These are phyloP conservation scores for Lipomyces spencermartinsiae DNA, from an alignment of 805 yeast genomes.

Conservation along the genomic window DNA sequence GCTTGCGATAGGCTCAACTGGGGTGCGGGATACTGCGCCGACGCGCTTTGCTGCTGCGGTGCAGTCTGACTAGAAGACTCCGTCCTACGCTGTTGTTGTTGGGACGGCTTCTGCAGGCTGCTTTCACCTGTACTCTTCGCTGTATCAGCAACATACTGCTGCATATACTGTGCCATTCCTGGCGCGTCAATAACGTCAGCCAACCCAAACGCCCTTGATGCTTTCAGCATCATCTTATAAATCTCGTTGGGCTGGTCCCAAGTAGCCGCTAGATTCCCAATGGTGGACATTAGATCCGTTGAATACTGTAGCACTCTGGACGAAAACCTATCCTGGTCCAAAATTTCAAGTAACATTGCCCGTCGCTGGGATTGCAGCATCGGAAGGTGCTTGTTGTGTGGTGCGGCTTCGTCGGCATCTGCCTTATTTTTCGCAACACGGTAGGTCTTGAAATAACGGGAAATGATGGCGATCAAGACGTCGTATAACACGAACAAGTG, in stretches of 20 bases:
- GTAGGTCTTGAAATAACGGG: not conserved
- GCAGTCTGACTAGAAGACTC: not conserved
- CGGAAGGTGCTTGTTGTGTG: not conserved
- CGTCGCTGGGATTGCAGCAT: slow-evolving; percentile 12
- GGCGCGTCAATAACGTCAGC: slow-evolving; percentile 27
- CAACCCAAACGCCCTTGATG: slow-evolving; percentile 23
- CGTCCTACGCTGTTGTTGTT: slow-evolving; percentile 21
- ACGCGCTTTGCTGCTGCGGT: not conserved
- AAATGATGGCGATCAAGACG: slow-evolving; percentile 13
- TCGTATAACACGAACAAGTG: slow-evolving; percentile 21
- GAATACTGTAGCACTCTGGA: slow-evolving; percentile 7
- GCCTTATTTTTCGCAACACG: not conserved
- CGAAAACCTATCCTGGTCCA: slow-evolving; percentile 15
- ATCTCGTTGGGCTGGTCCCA: slow-evolving; percentile 26
- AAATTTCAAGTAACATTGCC: slow-evolving; percentile 8
- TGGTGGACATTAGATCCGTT: slow-evolving; percentile 14
- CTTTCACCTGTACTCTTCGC: slow-evolving; percentile 24
- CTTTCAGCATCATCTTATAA: slow-evolving; percentile 21
- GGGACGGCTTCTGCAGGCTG: slow-evolving; percentile 10
- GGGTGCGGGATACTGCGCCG: slow-evolving; percentile 9
- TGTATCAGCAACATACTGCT: slow-evolving; percentile 26
- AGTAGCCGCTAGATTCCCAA: slow-evolving; percentile 19
- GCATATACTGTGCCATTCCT: slow-evolving; percentile 19
- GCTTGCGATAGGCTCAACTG: slow-evolving; percentile 6
- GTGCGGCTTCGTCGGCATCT: not conserved